Conservation (phyloP, 2,329 filamentous ascomycete species). For the Claviceps pusilla region DNA sequence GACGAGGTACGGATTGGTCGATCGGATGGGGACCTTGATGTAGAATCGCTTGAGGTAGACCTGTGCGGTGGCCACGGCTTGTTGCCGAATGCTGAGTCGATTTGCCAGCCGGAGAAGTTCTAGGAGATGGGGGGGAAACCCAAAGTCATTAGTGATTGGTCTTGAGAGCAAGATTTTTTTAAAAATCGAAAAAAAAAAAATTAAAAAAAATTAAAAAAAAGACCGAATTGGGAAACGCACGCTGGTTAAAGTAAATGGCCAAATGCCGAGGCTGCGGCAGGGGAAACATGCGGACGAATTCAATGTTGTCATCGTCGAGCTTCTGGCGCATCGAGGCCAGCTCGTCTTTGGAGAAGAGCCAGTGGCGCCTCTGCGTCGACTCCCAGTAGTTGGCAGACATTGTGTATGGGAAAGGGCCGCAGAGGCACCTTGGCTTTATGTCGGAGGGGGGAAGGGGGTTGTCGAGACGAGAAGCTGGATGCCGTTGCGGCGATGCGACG, state of each 20-base stretch:
- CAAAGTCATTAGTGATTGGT: neutral
- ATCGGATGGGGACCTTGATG: conserved; percentile 73
- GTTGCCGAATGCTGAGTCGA: conserved; percentile 71
- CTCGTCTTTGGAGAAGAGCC: conserved; percentile 78
- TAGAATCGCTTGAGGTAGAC: conserved; percentile 93
- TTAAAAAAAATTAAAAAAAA: neutral
- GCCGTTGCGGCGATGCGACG: neutral
- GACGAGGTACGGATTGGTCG: conserved; percentile 85
- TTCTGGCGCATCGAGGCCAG: conserved; percentile 60
- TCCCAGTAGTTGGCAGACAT: conserved; percentile 98
- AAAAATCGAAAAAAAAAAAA: neutral
- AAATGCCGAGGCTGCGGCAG: conserved; percentile 69
- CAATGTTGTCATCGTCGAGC: conserved; percentile 62
- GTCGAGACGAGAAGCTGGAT: neutral
- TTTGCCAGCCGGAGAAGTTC: conserved; percentile 73
- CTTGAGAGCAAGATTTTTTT: too few species aligned
- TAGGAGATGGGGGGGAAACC: conserved; percentile 16
- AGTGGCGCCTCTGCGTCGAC: conserved; percentile 77
- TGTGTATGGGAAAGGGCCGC: conserved; percentile 7
- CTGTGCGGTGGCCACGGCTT: conserved; percentile 85
- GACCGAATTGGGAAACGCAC: conserved; percentile 26
- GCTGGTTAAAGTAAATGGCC: conserved; percentile 83
- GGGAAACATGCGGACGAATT: conserved; percentile 62
- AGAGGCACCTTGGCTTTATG: conserved; percentile 1
- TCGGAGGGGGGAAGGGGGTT: neutral